phyloP scores from a whole-genome alignment of 2,329 filamentous ascomycete species.

The Neoscytalidium dimidiatum region DNA sequence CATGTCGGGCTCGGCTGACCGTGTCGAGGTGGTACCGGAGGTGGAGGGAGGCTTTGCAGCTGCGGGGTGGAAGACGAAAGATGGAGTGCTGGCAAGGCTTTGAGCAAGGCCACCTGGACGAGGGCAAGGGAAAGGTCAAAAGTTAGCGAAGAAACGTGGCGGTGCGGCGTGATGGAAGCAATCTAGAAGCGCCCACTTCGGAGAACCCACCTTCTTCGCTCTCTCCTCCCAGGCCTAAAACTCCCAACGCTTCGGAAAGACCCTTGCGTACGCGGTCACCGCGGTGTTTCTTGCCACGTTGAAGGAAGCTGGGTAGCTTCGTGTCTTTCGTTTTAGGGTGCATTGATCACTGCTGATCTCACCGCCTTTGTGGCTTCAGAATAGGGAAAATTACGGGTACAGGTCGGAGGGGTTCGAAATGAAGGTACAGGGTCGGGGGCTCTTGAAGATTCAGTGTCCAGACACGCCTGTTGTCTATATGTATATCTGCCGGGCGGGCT shows the following conservation, averaged over 20 bases:
- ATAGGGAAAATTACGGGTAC: constrained; percentile 14
- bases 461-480: neutral
- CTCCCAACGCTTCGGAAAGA: constrained; percentile 18
- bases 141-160: constrained; percentile 17
- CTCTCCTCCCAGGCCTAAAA: constrained; percentile 18
- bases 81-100: constrained; percentile 8
- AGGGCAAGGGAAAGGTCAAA: constrained; percentile 6
- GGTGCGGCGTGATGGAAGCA: constrained; percentile 14
- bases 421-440: constrained; percentile 14
- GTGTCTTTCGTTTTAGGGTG: constrained; percentile 20
- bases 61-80: constrained; percentile 11
- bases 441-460: constrained; percentile 1
- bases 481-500: constrained; percentile 4
- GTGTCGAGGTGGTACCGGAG: neutral
- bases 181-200: constrained; percentile 17
- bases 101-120: neutral
- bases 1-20: constrained; percentile 19
- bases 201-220: constrained; percentile 18
- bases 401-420: constrained; percentile 13
- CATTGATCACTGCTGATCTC: constrained; percentile 22
- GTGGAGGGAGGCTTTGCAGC: neutral
- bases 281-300: constrained; percentile 18
- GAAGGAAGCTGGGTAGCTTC: constrained; percentile 4
- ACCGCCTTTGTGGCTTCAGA: constrained; percentile 17
- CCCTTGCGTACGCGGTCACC: constrained; percentile 18